These are phyloP conservation scores for Pseudogymnoascus sp. DNA, from an alignment of 2,329 filamentous ascomycete species.

Conservation along the genomic window DNA sequence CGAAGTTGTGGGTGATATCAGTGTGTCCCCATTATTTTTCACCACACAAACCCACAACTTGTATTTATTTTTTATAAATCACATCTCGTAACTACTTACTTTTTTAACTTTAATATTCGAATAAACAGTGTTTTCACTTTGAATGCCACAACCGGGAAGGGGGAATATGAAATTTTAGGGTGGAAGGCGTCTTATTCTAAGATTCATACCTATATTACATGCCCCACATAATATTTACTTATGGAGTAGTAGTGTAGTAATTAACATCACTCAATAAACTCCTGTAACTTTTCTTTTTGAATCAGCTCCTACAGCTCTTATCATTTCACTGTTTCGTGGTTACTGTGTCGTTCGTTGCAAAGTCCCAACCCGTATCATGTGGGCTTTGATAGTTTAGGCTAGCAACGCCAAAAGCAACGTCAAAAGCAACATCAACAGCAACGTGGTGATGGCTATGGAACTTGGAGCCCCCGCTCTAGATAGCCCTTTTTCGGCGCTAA, in stretches of 20 bases:
- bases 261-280: background rate
- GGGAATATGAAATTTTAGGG: background rate
- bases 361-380: too few species aligned
- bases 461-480: background rate
- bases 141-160: background rate
- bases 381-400: background rate
- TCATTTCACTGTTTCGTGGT: background rate
- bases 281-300: background rate
- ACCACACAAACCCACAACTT: background rate
- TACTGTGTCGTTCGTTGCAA: background rate
- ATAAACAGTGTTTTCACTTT: background rate
- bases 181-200: background rate
- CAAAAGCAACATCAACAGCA: background rate
- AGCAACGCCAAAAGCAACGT: background rate
- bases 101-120: background rate
- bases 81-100: background rate
- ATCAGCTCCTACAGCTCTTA: background rate
- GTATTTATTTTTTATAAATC: background rate
- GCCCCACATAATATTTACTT: background rate
- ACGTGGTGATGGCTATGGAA: background rate
- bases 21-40: background rate
- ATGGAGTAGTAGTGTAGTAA: background rate
- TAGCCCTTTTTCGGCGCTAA: background rate
- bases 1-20: background rate
- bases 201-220: background rate